phyloP scores from a whole-genome alignment of 2,329 filamentous ascomycete genomes.

The Pestalotiopsis sp. region DNA sequence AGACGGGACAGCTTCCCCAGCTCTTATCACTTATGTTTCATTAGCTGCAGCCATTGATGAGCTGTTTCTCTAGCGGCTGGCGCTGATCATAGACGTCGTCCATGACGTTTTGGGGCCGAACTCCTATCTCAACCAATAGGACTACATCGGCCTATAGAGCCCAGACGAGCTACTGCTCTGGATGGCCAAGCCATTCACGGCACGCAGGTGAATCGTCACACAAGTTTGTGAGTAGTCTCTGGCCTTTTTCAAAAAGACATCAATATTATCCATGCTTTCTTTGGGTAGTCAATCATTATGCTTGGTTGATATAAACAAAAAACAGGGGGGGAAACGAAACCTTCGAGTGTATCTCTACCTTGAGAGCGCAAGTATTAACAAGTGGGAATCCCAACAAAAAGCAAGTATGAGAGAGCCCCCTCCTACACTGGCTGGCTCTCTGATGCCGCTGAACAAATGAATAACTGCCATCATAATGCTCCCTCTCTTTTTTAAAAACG shows the following conservation, averaged over 20 bases:
- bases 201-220: too few species aligned
- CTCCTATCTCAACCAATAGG: not conserved
- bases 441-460: conserved; percentile 6
- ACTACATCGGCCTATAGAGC: not conserved
- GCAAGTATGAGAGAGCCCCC: not conserved
- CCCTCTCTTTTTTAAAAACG: not conserved
- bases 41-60: not conserved
- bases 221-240: too few species aligned
- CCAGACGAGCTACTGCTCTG: not conserved
- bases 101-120: not conserved
- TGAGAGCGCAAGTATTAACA: conserved; percentile 7
- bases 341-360: conserved; percentile 6
- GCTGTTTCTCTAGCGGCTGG: not conserved
- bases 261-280: not conserved
- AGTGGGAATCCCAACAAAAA: conserved; percentile 1
- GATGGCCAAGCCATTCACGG: too few species aligned
- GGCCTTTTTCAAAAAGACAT: too few species aligned
- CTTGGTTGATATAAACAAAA: not conserved
- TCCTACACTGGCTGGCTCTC: conserved; percentile 1
- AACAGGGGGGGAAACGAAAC: not conserved
- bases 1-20: not conserved
- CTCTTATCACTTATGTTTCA: not conserved
- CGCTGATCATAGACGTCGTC: not conserved
- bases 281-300: not conserved
- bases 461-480: not conserved